phyloP scores from a whole-genome alignment of 75 land plant species.

The Chamaecyparis obtusa region DNA sequence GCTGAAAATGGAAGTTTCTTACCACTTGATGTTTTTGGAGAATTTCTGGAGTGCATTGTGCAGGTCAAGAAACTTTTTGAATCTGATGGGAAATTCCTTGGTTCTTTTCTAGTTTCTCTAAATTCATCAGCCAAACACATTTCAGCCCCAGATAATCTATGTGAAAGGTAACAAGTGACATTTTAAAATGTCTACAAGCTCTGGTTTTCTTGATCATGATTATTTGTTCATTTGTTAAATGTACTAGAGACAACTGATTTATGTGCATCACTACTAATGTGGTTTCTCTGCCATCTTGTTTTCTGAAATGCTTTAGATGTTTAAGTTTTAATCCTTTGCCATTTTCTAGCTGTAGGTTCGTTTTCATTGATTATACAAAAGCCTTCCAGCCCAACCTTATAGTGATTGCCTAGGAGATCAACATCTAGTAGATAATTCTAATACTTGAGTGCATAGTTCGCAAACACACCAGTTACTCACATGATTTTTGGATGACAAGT shows the following conservation, averaged over 20 bases:
- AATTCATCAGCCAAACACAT: conserved; percentile 25
- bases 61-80: conserved; percentile 38
- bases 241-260: not conserved
- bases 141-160: conserved; percentile 27
- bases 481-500: too few relatives aligned
- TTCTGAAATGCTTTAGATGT: not conserved
- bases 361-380: not conserved
- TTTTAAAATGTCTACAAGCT: not conserved
- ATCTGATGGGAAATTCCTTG: conserved; percentile 49
- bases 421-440: not conserved
- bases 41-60: conserved; percentile 38
- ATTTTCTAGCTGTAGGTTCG: not conserved
- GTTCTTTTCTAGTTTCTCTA: conserved; percentile 40
- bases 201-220: not conserved
- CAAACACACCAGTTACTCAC: too few relatives aligned
- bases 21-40: conserved; percentile 30
- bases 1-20: not conserved
- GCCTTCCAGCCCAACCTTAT: not conserved
- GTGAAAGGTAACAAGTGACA: conserved; percentile 27
- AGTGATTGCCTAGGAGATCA: not conserved
- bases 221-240: not conserved
- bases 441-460: too few relatives aligned
- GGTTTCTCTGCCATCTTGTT: not conserved
- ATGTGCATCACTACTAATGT: not conserved
- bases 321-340: not conserved